These are phyloP conservation scores for Cordia subcordata DNA, from an alignment of 257 asterid genomes.

Conservation along the genomic window DNA sequence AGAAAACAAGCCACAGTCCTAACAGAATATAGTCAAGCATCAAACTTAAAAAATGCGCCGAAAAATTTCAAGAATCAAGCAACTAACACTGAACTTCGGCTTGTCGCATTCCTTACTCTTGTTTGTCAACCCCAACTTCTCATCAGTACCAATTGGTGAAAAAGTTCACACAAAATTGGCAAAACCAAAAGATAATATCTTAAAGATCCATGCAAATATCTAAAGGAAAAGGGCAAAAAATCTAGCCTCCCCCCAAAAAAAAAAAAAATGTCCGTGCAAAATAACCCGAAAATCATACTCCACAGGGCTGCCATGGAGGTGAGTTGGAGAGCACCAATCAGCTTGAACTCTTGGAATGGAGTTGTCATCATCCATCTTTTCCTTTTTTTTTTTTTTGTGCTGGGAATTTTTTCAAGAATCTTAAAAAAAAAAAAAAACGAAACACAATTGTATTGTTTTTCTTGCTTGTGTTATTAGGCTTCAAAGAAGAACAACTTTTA, in stretches of 20 bases:
- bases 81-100: constrained; percentile 38
- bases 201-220: neutral
- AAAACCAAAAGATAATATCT: too few relatives aligned
- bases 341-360: constrained; percentile 31
- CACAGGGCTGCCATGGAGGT: constrained; percentile 61
- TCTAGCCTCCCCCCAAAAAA: neutral
- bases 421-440: too few relatives aligned
- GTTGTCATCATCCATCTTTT: constrained; percentile 39
- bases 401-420: too few relatives aligned
- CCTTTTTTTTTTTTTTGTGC: too few relatives aligned
- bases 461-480: too few relatives aligned
- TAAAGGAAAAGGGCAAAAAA: constrained; percentile 3
- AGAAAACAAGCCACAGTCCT: too few relatives aligned
- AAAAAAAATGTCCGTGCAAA: neutral
- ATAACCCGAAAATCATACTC: constrained; percentile 64
- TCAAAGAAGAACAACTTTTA: too few relatives aligned
- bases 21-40: too few relatives aligned
- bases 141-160: neutral
- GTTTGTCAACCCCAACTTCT: constrained; percentile 60
- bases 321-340: constrained; percentile 82
- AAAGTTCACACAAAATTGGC: neutral
- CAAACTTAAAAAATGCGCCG: too few relatives aligned
- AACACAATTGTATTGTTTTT: too few relatives aligned
- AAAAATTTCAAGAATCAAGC: constrained; percentile 12
- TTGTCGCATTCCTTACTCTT: constrained; percentile 12